Percentiles rank a stretch among this genome's conserved stretches.
These are phyloP conservation scores for Hydrangea macrophylla DNA, from an alignment of 148 eudicot species.

Conservation along the genomic window DNA sequence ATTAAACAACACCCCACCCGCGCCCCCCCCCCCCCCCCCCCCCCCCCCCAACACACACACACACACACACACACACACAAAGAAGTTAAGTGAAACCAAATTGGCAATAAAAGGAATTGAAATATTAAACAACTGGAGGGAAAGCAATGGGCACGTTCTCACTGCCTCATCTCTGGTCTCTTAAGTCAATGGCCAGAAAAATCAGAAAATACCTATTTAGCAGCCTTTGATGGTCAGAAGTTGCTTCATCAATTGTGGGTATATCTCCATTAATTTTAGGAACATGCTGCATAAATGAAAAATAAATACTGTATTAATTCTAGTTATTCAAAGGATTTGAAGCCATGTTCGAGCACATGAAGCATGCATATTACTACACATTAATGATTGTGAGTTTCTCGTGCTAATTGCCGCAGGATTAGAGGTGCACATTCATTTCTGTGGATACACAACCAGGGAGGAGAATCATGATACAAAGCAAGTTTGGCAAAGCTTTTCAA, in stretches of 20 bases:
- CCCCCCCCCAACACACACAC: no score
- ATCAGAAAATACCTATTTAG: slow-evolving; percentile 59
- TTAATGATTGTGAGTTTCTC: neutral
- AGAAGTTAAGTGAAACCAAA: no score
- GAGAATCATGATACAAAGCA: neutral
- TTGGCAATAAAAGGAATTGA: no score
- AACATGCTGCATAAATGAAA: slow-evolving; percentile 63
- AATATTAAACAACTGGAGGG: no score
- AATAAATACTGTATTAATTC: neutral
- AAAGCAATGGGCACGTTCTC: no score
- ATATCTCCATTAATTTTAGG: slow-evolving; percentile 94
- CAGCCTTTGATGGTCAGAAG: slow-evolving; percentile 91
- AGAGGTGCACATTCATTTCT: no score
- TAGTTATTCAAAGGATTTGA: neutral
- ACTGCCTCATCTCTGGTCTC: neutral
- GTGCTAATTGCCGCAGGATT: no score
- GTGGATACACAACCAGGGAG: neutral
- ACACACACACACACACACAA: no score
- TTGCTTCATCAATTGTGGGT: slow-evolving; percentile 91
- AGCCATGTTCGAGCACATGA: neutral
- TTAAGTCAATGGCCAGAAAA: neutral
- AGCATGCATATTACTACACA: neutral
- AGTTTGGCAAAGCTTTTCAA: neutral
- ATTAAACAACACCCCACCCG: no score
- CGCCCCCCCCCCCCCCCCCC: no score